Evolutionary conservation across 2,329 filamentous ascomycete genomes (phyloP), one percentile per base, ranked within the genome.

Genomic region (Ilyonectria mors-panacis): DNA sequence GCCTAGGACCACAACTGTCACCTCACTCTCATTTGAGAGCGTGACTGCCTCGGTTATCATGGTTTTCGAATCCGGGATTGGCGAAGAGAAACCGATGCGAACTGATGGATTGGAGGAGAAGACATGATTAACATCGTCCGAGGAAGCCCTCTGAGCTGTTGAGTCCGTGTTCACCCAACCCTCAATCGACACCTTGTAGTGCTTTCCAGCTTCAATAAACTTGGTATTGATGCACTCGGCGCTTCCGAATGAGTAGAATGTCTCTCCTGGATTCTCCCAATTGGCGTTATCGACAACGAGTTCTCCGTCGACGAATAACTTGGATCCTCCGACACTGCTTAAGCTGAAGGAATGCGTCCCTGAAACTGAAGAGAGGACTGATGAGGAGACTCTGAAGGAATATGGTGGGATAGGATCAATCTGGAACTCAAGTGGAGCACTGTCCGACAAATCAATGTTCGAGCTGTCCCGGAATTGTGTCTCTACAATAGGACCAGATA

Each of bases 41-140:
- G 45, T 26, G 4, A 68, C 56, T 2, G 68, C 68, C 13, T 68
- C 65, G 7, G 57, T 6, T 17, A 68, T 63, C 21, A 70, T 7
- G 8, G 33, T 39, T 4, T 63, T 58, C 2, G 48, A 33, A 23
- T 44, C 35, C 2, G 50, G 51, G 2, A 66, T 47, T 19, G 68
- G 35, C 28, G 66, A 54, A 17, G 59, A 47, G 35, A 60, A 70
- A 7, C 68, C 68, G 17, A 70, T 58, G 13, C 68, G 66, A 13
- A 68, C 57, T 6, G 66, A 70, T 2, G 67, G 63, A 23, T 69
- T 67, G 13, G 60, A 53, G 13, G 61, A 59, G 26, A 65, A 65
- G 15, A 56, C 55, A n/a, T 60, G 61, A 28, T 63, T 63, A 3
- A 28, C 59, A 21, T 63, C 60, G 13, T 9, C 23, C 13, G 6